These are phyloP conservation scores for Calonectria naviculata DNA, from an alignment of 2,329 filamentous ascomycete genomes.

Conservation along the genomic window DNA sequence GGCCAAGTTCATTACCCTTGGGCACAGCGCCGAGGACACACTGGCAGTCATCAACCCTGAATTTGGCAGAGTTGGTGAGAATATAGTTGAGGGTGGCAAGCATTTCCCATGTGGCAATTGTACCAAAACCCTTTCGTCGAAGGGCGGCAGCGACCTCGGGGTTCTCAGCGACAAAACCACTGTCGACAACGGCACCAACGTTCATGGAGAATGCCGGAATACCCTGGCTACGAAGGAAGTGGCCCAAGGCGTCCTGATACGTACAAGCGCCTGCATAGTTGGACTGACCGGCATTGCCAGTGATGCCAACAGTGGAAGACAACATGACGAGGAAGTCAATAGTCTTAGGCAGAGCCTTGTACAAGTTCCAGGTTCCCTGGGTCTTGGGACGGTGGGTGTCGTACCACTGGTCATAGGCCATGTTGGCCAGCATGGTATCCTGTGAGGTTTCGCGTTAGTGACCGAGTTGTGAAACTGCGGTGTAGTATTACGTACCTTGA, in stretches of 20 bases:
- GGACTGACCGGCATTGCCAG: slow-evolving; percentile 48
- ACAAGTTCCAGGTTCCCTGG: slow-evolving; percentile 56
- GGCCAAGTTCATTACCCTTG: slow-evolving; percentile 12
- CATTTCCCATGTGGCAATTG: slow-evolving; percentile 23
- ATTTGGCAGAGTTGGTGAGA: background rate
- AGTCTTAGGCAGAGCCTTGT: slow-evolving; percentile 38
- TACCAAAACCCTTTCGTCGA: slow-evolving; percentile 25
- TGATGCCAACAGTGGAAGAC: slow-evolving; percentile 49
- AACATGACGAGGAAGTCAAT: slow-evolving; percentile 54
- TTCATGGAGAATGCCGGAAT: slow-evolving; percentile 34
- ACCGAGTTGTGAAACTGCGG: background rate
- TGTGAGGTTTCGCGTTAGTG: slow-evolving; percentile 35
- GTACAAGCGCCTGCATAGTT: slow-evolving; percentile 43
- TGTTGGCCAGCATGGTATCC: slow-evolving; percentile 47
- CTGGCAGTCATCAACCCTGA: slow-evolving; percentile 10
- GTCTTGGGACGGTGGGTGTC: slow-evolving; percentile 52
- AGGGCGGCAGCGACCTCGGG: slow-evolving; percentile 27
- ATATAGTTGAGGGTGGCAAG: slow-evolving; percentile 28
- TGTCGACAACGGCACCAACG: slow-evolving; percentile 37
- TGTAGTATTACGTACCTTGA: slow-evolving; percentile 1
- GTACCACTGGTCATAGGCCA: slow-evolving; percentile 51
- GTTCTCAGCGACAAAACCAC: slow-evolving; percentile 34
- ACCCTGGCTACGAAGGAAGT: slow-evolving; percentile 29
- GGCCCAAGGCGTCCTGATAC: slow-evolving; percentile 50
- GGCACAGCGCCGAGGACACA: slow-evolving; percentile 18